Evolutionary conservation across 139 green algal genomes (phyloP).

Genomic region (Monoraphidium neglectum): DNA sequence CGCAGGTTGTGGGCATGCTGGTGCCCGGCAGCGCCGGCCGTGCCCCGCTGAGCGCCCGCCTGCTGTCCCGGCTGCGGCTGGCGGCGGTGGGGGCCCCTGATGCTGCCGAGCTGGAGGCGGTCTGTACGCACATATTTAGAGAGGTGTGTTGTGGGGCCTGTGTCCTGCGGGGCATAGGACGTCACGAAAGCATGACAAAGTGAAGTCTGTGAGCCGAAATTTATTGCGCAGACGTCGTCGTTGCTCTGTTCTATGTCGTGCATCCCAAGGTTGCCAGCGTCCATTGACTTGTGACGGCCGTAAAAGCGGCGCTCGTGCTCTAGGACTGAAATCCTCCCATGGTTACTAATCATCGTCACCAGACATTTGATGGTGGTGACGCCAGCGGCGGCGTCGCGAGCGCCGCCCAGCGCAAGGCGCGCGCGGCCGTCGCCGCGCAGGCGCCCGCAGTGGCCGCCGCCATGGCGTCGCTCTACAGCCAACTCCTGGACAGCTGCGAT

Average conservation of each 20-base stretch:
- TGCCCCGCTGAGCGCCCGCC: constrained; percentile 59
- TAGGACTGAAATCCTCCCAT: no score
- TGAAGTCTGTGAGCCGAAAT: not conserved
- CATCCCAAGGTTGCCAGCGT: no score
- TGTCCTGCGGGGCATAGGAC: not conserved
- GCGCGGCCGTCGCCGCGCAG: not conserved
- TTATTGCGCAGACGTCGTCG: not conserved
- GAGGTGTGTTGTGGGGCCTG: not conserved
- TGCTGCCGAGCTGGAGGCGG: constrained; percentile 44
- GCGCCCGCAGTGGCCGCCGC: constrained; percentile 42
- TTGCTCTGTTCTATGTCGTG: not conserved
- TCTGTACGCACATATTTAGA: constrained; percentile 55
- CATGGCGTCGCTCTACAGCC: constrained; percentile 66
- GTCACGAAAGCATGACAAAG: no score
- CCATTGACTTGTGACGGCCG: no score
- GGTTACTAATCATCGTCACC: no score
- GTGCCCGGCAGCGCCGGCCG: constrained; percentile 62
- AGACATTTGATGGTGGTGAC: no score
- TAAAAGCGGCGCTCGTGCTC: no score
- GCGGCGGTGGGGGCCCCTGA: constrained; percentile 53
- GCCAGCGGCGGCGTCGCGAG: no score
- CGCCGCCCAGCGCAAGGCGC: not conserved
- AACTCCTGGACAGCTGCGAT: constrained; percentile 14
- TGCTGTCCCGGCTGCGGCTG: constrained; percentile 63
- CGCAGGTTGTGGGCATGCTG: constrained; percentile 74